phyloP scores from a whole-genome alignment of 2,329 filamentous ascomycete genomes.

The Fusarium verticillioides region DNA sequence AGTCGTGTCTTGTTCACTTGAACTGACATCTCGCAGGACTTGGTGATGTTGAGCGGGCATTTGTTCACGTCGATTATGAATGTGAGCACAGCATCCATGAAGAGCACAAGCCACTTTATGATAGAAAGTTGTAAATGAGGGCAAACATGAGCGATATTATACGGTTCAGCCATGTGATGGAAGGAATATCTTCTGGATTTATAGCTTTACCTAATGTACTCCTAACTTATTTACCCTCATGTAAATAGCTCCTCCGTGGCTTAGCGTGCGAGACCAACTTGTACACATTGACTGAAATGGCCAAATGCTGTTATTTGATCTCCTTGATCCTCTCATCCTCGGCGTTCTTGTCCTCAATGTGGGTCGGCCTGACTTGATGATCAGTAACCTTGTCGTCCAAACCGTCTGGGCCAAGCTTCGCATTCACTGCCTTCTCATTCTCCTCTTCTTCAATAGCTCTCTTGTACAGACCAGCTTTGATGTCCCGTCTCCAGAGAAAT shows the following conservation, averaged over 20 bases:
- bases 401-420: constrained; percentile 17
- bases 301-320: no score
- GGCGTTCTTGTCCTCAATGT: neutral
- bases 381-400: neutral
- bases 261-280: no score
- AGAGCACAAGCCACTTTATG: neutral
- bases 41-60: neutral
- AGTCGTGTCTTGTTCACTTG: rapidly evolving
- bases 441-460: constrained; percentile 38
- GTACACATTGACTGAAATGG: no score
- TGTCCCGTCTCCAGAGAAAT: constrained; percentile 46
- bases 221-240: no score
- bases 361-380: no score
- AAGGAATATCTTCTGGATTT: no score
- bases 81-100: neutral
- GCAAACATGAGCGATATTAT: no score
- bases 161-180: no score
- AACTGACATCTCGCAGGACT: neutral
- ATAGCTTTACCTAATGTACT: no score
- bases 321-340: neutral
- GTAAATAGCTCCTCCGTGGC: no score
- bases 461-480: constrained; percentile 38
- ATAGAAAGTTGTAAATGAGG: neutral
- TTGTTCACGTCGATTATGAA: neutral
- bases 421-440: constrained; percentile 37